Conservation (phyloP, 2,329 filamentous ascomycete species). For the Emergomyces africanus region DNA sequence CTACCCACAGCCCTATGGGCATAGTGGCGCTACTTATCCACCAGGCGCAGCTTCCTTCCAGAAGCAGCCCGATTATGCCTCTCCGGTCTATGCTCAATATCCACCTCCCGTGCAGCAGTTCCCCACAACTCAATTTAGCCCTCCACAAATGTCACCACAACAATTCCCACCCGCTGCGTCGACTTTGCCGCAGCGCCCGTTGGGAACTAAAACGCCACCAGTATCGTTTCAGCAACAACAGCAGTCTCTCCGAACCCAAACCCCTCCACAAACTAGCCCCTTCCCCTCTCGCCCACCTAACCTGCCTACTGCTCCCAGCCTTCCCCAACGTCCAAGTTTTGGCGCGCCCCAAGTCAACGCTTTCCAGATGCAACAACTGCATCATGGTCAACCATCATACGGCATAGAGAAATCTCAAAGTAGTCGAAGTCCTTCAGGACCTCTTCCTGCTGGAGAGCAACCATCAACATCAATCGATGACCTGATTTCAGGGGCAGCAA, state of each 20-base stretch:
- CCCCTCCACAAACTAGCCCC: conserved; percentile 27
- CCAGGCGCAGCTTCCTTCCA: conserved; percentile 22
- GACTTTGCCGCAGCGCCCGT: conserved; percentile 22
- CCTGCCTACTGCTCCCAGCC: conserved; percentile 42
- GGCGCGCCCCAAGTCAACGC: conserved; percentile 41
- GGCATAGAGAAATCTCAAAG: conserved; percentile 12
- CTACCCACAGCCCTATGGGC: conserved; percentile 31
- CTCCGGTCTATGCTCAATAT: conserved; percentile 23
- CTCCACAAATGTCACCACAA: conserved; percentile 21
- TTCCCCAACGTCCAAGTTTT: conserved; percentile 50
- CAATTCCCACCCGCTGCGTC: conserved; percentile 16
- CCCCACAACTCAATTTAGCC: conserved; percentile 20
- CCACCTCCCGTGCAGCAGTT: conserved; percentile 25
- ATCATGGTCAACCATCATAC: conserved; percentile 32
- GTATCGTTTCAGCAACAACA: conserved; percentile 30
- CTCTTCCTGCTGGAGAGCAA: conserved; percentile 20
- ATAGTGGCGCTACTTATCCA: conserved; percentile 30
- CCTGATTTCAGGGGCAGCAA: conserved; percentile 37
- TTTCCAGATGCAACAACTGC: conserved; percentile 45
- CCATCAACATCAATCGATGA: conserved; percentile 37
- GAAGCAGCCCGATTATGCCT: conserved; percentile 7
- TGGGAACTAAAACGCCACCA: conserved; percentile 29
- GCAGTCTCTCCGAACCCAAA: conserved; percentile 30
- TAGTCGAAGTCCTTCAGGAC: conserved; percentile 13
- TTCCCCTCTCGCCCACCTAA: conserved; percentile 37